These are phyloP conservation scores for Vickermania spadyakhi DNA, from an alignment of 208 protist genomes.

Conservation along the genomic window DNA sequence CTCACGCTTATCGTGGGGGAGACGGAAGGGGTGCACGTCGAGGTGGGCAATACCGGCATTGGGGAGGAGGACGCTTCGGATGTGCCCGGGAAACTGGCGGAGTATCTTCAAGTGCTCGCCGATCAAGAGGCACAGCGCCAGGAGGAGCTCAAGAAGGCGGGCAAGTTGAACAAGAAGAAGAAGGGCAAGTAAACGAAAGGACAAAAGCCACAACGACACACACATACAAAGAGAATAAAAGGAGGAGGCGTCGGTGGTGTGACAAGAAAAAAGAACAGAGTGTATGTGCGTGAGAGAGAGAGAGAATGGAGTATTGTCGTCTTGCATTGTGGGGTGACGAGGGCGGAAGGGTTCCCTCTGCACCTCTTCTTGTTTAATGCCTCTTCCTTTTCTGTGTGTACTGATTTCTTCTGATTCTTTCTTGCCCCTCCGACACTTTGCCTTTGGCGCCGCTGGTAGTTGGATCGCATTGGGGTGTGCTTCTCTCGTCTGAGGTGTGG, in stretches of 20 bases:
- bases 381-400: too few species aligned
- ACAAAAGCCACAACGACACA: not conserved
- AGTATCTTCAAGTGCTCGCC: conserved; percentile 63
- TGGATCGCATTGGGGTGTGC: too few species aligned
- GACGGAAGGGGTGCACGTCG: conserved; percentile 59
- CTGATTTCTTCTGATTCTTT: too few species aligned
- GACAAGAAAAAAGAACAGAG: not conserved
- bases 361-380: too few species aligned
- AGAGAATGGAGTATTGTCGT: too few species aligned
- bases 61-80: conserved; percentile 8
- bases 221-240: not conserved
- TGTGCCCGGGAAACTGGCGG: conserved; percentile 34
- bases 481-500: too few species aligned
- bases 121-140: conserved; percentile 50
- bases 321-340: too few species aligned
- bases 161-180: conserved; percentile 16
- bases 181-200: conserved; percentile 7
- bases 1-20: conserved; percentile 52
- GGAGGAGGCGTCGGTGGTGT: not conserved
- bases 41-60: conserved; percentile 44
- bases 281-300: too few species aligned
- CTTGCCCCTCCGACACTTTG: too few species aligned
- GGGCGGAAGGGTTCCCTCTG: too few species aligned
- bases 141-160: conserved; percentile 17
- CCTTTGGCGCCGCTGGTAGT: too few species aligned